A percentile compares a stretch with the other conserved stretches of the same genome.
Evolutionary conservation across 129 eudicot genomes (phyloP).

Genomic region (Tagetes erecta): DNA sequence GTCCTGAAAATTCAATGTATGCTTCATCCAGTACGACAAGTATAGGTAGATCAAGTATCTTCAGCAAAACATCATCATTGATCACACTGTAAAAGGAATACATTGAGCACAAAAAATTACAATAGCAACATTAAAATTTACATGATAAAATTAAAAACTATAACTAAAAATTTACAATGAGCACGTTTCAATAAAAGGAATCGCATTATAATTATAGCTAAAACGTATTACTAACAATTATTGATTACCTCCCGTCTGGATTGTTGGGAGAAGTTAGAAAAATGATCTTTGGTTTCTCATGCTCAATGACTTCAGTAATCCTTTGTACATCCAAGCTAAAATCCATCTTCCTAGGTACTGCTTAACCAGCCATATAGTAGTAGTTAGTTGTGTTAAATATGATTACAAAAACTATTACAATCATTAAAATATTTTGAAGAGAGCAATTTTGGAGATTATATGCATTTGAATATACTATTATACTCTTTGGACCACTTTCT

Average conservation of each 20-base stretch:
- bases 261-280: slow-evolving; percentile 95
- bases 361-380: slow-evolving; percentile 29
- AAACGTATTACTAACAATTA: neutral
- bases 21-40: slow-evolving; percentile 98
- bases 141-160: neutral
- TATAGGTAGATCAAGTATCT: slow-evolving; percentile 82
- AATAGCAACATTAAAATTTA: slow-evolving; percentile 8
- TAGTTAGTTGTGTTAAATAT: slow-evolving; percentile 8
- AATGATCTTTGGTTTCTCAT: slow-evolving; percentile 91
- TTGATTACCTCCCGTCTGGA: slow-evolving; percentile 91
- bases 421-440: neutral
- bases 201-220: neutral
- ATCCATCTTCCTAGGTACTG: slow-evolving; percentile 79
- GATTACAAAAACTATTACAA: slow-evolving; percentile 6
- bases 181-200: slow-evolving; percentile 1
- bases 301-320: slow-evolving; percentile 58
- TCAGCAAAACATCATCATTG: slow-evolving; percentile 65
- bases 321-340: slow-evolving; percentile 71
- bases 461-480: neutral
- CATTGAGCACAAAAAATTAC: slow-evolving; percentile 14
- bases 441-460: neutral
- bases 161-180: neutral
- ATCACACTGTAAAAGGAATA: slow-evolving; percentile 68
- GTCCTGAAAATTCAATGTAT: slow-evolving; percentile 87
- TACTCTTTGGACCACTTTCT: neutral